Evolutionary conservation across 1,284 basidiomycete genomes (phyloP), one percentile per base, ranked within the genome.

Genomic region (Crocinoboletus sp.): DNA sequence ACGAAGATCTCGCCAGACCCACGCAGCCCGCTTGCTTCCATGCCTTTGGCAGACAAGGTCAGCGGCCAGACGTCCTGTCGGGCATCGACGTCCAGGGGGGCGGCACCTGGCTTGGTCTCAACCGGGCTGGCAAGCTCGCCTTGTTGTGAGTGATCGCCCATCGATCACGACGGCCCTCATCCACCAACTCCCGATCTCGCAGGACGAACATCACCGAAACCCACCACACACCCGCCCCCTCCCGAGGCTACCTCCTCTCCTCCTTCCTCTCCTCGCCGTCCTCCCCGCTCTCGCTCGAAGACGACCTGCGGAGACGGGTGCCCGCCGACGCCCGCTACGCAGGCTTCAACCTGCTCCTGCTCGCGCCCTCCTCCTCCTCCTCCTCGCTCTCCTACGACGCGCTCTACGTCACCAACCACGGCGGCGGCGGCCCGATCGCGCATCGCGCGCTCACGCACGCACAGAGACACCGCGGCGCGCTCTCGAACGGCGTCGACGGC

Each of bases 181-280:
- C n/a, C n/a, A n/a, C n/a, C n/a, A 6, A 22, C 20, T 4, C 4
- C 6, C 45, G 17, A 29, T 30, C 31, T 43, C 40, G 38, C 54
- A 88, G 84, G 58, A 90, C 87, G 24, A 90, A 90, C 67, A 88
- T 90, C 60, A 85, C 83, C 35, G 86, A 90, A 63, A 69, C 74
- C 16, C 47, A 59, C 31, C 61, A 58, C 48, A 45, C 31, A 15
- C 77, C 74, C 54, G 53, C 59, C 44, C 74, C 75, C 20, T 85
- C 87, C 53, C 74, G 87, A 50, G 87, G 87, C 32, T 67, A 70
- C 41, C 72, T 90, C 49, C 70, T 79, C 38, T 75, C 82, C 11
- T 75, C 77, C 15, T 89, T 86, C 57, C 73, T 89, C 19, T 17
- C 45, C 16, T 44, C n/a, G n/a, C n/a, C 49, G 0, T 27, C 51